A percentile compares a stretch with the other conserved stretches of the same genome.
Conservation (phyloP, 306 rosid species). For the Carpinus fangiana region DNA sequence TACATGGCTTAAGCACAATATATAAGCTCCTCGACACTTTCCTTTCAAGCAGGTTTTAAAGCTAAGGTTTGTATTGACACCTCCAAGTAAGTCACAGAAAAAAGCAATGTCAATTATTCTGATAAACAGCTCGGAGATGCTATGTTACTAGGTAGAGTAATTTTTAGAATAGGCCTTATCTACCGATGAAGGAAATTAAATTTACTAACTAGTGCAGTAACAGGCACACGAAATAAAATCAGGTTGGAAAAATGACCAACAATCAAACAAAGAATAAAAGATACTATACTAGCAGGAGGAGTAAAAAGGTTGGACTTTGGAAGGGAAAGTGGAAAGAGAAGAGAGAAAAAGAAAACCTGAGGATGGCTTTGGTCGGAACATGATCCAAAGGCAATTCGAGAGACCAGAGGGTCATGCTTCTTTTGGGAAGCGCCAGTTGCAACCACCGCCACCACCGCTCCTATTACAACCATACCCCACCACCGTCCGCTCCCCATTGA, state of each 20-base stretch:
- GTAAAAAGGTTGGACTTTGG: background rate
- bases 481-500: slow-evolving; percentile 26
- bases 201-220: too few species aligned
- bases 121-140: background rate
- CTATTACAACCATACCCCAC: slow-evolving; percentile 26
- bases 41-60: too few species aligned
- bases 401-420: slow-evolving; percentile 38
- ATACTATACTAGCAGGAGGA: background rate
- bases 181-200: background rate
- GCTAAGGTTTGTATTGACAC: too few species aligned
- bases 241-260: background rate
- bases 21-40: too few species aligned
- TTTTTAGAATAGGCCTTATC: background rate
- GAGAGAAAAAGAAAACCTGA: slow-evolving; percentile 43
- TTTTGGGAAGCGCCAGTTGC: slow-evolving; percentile 31
- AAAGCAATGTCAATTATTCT: background rate
- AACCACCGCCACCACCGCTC: slow-evolving; percentile 22
- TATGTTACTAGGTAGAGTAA: background rate
- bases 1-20: too few species aligned
- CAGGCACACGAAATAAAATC: background rate
- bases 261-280: slow-evolving; percentile 4
- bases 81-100: background rate
- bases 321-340: background rate
- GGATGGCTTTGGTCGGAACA: slow-evolving; percentile 69
- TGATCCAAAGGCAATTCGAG: slow-evolving; percentile 86